Base-by-base conservation (phyloP, 495 filamentous ascomycete species). In the Penicillium mononematosum region DNA sequence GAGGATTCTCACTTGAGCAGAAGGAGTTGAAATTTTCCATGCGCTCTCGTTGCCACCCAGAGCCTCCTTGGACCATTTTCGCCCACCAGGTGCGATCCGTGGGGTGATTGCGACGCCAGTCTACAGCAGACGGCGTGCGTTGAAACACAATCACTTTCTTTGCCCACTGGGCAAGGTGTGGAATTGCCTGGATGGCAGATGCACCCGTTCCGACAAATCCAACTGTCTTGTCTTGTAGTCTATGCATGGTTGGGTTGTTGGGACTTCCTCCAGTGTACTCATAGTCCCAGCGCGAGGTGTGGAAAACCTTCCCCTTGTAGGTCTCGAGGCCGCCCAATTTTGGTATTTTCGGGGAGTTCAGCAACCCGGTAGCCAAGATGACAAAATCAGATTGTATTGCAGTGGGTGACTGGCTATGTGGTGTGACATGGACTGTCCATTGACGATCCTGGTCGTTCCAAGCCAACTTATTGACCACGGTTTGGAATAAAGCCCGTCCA, bases 121-220 rank as follows among this genome's bases (percentile, higher is more conserved):
- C 76, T 4, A 87, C 78, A 0, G 75, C 54, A 0, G 83, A 74
- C 20, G 83, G 81, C 1, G 79, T 81, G 0, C 80, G 70, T 53
- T 82, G 78, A 52, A 80, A 74, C 1, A 82, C 76, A n/a, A 69
- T 72, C 11, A 81, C 61, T 20, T 71, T 50, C 8, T 56, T 64
- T 0, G 63, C 69, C 47, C 67, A 67, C 38, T 61, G 59, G 1
- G 74, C 77, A 12, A 73, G 64, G 1, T 66, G 52, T n/a, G 70
- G 70, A 2, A 73, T 60, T 4, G 70, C 61, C 55, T 83, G 79
- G 1, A 83, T 62, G 3, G 72, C 73, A 5, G 74, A 76, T 7
- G 78, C 67, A 2, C 80, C 81, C 0, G 78, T 81, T 1, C 81
- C 79, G 32, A 84, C 69, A 16, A 84, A 70, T 0, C 58, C 75